A percentile compares a stretch with the other conserved stretches of the same genome.
These are phyloP conservation scores for Lepidium africanum DNA, from an alignment of 345 rosid genomes.

Conservation along the genomic window DNA sequence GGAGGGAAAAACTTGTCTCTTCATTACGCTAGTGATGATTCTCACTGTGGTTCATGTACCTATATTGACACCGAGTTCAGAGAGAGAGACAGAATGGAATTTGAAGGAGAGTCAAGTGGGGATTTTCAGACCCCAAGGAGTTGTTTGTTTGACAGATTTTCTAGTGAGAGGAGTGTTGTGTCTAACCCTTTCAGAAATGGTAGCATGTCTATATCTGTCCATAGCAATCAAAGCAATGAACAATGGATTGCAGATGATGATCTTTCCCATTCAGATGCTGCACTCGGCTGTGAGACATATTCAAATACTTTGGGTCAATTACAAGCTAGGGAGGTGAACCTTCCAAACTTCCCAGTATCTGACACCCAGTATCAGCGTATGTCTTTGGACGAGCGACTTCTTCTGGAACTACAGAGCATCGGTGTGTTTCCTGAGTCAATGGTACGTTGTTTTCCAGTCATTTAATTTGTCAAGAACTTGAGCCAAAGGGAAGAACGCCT, in stretches of 20 bases:
- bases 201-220: slow-evolving; percentile 54
- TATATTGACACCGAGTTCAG: slow-evolving; percentile 71
- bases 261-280: slow-evolving; percentile 51
- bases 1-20: slow-evolving; percentile 72
- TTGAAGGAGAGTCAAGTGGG: slow-evolving; percentile 78
- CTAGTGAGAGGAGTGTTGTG: slow-evolving; percentile 60
- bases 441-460: slow-evolving; percentile 43
- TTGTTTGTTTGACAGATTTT: slow-evolving; percentile 54
- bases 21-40: slow-evolving; percentile 90
- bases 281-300: slow-evolving; percentile 55
- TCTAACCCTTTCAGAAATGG: slow-evolving; percentile 57
- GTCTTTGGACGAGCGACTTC: slow-evolving; percentile 68
- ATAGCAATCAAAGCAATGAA: slow-evolving; percentile 71
- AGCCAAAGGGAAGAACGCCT: not conserved
- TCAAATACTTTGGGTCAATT: slow-evolving; percentile 45
- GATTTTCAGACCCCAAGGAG: slow-evolving; percentile 64
- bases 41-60: slow-evolving; percentile 94
- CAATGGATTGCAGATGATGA: slow-evolving; percentile 74
- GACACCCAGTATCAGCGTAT: slow-evolving; percentile 65
- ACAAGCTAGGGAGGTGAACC: slow-evolving; percentile 45
- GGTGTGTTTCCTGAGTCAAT: slow-evolving; percentile 74
- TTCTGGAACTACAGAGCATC: slow-evolving; percentile 82
- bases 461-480: not conserved
- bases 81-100: slow-evolving; percentile 87
- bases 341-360: slow-evolving; percentile 37